Base-by-base conservation (phyloP, 2,329 filamentous ascomycete genomes). In the Pseudopithomyces maydicus region DNA sequence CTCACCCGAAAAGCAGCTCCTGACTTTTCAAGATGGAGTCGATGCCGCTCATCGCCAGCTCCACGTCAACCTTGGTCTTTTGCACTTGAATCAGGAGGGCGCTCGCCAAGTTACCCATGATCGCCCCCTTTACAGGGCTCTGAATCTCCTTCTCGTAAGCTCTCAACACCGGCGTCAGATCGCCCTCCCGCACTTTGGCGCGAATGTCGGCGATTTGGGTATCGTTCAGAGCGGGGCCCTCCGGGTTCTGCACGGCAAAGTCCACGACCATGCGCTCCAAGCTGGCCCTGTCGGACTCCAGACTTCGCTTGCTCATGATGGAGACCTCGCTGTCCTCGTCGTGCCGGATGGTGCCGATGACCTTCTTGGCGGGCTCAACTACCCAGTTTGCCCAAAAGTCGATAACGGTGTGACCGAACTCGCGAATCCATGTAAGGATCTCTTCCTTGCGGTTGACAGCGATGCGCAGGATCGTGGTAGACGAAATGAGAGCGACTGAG, bases 371-470 rank as follows among this genome's bases (percentile, higher is more conserved):
- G 0, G 95, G 95, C 62, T 96, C 90, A 11, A 99, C 80, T 2
- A 99, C 90, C 95, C 95, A 99, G 74, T 99, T 99, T 58, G 88
- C 82, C 90, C 93, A 97, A 73, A 99, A 99, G 74, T 96, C 94
- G 52, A 90, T 84, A 1, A 88, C 79, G 0, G 95, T 99, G 1
- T 81, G 80, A 7, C 92, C 94, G 23, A 97, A 78, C 62, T 95
- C 90, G 35, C 84, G 81, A 43, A 96, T 81, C 92, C 93, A 97
- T 45, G 86, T 82, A 23, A 91, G 63, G 19, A 99, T 89, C 64
- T 94, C 90, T 19, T 89, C 89, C 66, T 86, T 87, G 50, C 88
- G 85, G 70, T 89, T 91, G 58, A 90, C 82, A 29, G 96, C 77
- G 36, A 98, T 85, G 20, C 88, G 88, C 15, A 98, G 80, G n/a